Percentiles rank a stretch among this genome's conserved stretches.
Evolutionary conservation across 192 early-diverging fungal species (phyloP).

Genomic region (Coemansia sp.): DNA sequence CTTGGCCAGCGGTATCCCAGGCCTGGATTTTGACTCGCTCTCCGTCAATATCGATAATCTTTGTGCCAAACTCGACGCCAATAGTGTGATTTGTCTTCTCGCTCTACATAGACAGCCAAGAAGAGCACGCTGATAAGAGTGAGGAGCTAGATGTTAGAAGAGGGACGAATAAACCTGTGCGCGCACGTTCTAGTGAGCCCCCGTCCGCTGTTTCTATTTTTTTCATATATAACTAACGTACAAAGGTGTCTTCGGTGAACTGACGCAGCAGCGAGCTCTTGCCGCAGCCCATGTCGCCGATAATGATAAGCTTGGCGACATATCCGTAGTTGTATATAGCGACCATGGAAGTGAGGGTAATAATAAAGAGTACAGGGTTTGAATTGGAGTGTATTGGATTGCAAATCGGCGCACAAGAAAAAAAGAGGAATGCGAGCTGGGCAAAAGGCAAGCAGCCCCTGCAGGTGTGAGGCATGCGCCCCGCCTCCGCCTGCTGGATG

Average conservation of each 20-base stretch:
- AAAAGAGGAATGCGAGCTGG: too few species aligned
- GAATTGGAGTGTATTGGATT: background rate
- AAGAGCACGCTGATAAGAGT: background rate
- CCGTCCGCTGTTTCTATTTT: too few species aligned
- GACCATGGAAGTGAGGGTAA: slow-evolving; percentile 27
- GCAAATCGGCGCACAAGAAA: too few species aligned
- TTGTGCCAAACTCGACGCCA: slow-evolving; percentile 80
- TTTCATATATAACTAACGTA: slow-evolving; percentile 15
- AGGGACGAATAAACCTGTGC: background rate
- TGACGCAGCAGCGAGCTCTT: slow-evolving; percentile 59
- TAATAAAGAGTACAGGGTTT: background rate
- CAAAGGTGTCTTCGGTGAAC: slow-evolving; percentile 56
- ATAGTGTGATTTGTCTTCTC: slow-evolving; percentile 75
- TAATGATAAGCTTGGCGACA: slow-evolving; percentile 59
- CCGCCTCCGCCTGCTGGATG: too few species aligned
- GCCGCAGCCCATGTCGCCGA: slow-evolving; percentile 62
- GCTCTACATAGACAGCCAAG: slow-evolving; percentile 47
- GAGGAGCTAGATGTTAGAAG: background rate
- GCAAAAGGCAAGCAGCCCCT: too few species aligned
- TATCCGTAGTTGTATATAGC: slow-evolving; percentile 59
- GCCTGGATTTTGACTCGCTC: slow-evolving; percentile 74
- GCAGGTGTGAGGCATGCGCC: too few species aligned
- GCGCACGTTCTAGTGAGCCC: too few species aligned
- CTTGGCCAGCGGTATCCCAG: slow-evolving; percentile 80
- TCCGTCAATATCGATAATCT: slow-evolving; percentile 67